phyloP scores from a whole-genome alignment of 1,284 basidiomycete genomes.

The Cerrena zonata region DNA sequence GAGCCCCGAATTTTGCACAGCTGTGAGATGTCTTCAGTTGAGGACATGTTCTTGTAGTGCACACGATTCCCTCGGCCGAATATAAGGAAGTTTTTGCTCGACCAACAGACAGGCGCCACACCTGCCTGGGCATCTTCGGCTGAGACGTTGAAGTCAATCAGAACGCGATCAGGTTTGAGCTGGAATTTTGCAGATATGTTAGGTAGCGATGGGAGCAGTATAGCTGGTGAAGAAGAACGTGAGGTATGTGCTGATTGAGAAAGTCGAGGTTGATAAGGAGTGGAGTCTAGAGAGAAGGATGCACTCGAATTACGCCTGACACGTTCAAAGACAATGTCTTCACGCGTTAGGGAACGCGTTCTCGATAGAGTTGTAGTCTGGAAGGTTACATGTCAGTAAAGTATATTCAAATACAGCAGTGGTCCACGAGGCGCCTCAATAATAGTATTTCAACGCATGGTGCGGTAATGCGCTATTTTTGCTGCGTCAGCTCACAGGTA shows the following conservation, averaged over 20 bases:
- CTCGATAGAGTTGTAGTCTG: not conserved
- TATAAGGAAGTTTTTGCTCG: conserved; percentile 37
- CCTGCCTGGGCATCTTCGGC: conserved; percentile 11
- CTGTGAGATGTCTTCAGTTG: conserved; percentile 39
- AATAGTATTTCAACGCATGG: too few relatives aligned
- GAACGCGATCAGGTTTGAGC: conserved; percentile 22
- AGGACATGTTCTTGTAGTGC: conserved; percentile 41
- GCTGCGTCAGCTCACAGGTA: too few relatives aligned
- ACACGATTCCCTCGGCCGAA: conserved; percentile 50
- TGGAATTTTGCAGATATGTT: conserved; percentile 14
- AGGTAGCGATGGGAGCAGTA: conserved; percentile 10
- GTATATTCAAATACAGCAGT: too few relatives aligned
- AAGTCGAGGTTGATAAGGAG: conserved; percentile 5
- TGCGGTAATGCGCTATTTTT: too few relatives aligned
- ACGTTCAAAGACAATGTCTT: not conserved
- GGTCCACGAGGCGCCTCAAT: too few relatives aligned
- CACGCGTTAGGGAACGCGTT: not conserved
- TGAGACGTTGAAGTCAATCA: conserved; percentile 36
- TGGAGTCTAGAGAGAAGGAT: not conserved
- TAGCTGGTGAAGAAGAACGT: conserved; percentile 12
- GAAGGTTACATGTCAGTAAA: not conserved
- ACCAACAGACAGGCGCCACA: conserved; percentile 37
- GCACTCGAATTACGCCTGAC: not conserved
- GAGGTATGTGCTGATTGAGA: conserved; percentile 7
- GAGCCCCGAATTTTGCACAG: conserved; percentile 45